Base-by-base conservation (phyloP, 345 rosid genomes). In the Syzygium jambos region DNA sequence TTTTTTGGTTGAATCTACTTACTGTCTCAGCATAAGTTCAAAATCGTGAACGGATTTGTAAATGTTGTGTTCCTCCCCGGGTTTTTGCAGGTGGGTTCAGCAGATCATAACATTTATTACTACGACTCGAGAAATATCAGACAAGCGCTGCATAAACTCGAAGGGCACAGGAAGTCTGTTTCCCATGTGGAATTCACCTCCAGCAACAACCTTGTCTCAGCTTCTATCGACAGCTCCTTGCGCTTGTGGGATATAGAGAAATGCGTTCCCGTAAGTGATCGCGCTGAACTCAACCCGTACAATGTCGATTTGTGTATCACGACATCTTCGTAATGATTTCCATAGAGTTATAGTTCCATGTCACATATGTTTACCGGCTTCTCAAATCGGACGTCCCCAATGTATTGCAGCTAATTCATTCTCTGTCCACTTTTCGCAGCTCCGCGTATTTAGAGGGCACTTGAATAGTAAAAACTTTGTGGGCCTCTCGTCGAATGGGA, bases 101-200 rank as follows among this genome's bases (percentile, higher is more conserved):
- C 95, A 38, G 97, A 95, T 88, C 96, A 92, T 80, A 91, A 89
- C 78, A 89, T 95, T 89, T 93, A 92, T 85, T 94, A 94, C 86
- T 94, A 92, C 84, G 95, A 95, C 90, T 91, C 90, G 86, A 91
- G 97, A 85, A 94, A 93, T 46, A 63, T 88, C 85, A 91, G 92
- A 88, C 89, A 90, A 65, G 94, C 95, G 23, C 90, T 93, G n/a
- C 90, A 88, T 73, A 93, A 92, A 61, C 94, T 95, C 88, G 90
- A 91, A 54, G 97, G 97, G 88, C 96, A 94, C 80, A 88, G 85
- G 82, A 94, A 92, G 90, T 87, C 97, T 25, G 97, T 95, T 84
- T 95, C 97, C 52, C 92, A 93, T 86, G 93, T 95, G 85, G 93
- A 95, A 87, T 95, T 95, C 88, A 89, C 94, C 89, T 95, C 97